Conservation (phyloP, 768 basidiomycete species). For the Rhodotorula taiwanensis region DNA sequence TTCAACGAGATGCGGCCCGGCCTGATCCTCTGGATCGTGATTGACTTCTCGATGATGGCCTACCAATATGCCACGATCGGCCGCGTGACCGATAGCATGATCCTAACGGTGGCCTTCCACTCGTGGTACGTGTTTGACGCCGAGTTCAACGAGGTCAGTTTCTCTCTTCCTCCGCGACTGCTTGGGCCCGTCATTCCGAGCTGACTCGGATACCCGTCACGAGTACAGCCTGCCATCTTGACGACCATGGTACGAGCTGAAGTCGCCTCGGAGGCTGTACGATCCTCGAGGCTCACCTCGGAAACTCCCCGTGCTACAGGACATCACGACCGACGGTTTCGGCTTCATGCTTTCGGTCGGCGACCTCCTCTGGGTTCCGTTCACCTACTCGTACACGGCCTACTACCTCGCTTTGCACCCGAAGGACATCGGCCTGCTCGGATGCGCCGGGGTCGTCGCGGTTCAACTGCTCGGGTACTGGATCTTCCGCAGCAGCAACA, state of each 20-base stretch:
- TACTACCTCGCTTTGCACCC: constrained; percentile 89
- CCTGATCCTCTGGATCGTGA: constrained; percentile 81
- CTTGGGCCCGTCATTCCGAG: background rate
- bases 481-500: constrained; percentile 81
- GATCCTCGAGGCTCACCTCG: too few species aligned
- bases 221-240: constrained; percentile 72
- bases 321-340: constrained; percentile 94
- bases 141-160: constrained; percentile 76
- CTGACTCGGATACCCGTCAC: background rate
- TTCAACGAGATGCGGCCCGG: constrained; percentile 77
- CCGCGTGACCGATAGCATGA: constrained; percentile 73
- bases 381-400: constrained; percentile 86
- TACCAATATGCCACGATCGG: constrained; percentile 65
- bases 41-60: constrained; percentile 85
- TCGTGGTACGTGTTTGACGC: constrained; percentile 76
- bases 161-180: constrained; percentile 18
- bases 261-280: too few species aligned
- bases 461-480: constrained; percentile 72
- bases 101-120: constrained; percentile 79
- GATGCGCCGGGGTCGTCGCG: constrained; percentile 56
- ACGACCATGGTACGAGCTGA: constrained; percentile 83
- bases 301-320: constrained; percentile 43
- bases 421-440: constrained; percentile 62
- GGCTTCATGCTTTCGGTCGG: constrained; percentile 97
- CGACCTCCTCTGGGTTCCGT: constrained; percentile 88